A percentile compares a stretch with the other conserved stretches of the same genome.
Evolutionary conservation across 2,329 filamentous ascomycete genomes (phyloP).

Genomic region (Alternaria tenuissima): DNA sequence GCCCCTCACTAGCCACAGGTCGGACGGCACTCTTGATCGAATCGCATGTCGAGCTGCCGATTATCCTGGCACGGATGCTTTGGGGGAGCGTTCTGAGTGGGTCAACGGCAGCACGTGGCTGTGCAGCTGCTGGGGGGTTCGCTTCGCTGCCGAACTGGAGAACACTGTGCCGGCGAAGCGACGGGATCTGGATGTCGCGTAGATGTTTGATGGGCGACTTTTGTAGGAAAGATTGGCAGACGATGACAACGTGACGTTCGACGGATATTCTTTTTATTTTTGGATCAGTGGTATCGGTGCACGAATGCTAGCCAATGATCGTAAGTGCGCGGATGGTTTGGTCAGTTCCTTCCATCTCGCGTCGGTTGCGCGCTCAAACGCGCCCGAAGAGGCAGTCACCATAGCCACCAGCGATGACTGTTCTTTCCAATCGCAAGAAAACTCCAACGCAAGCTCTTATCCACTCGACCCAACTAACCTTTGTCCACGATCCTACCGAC

Average conservation of each 20-base stretch:
- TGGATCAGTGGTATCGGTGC: conserved; percentile 8
- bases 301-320: background rate
- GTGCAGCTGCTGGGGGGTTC: conserved; percentile 8
- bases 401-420: background rate
- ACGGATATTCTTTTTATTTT: conserved; percentile 11
- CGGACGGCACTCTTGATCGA: conserved; percentile 26
- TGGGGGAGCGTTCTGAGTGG: conserved; percentile 13
- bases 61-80: conserved; percentile 7
- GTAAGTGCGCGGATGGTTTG: background rate
- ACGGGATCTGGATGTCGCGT: conserved; percentile 16
- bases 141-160: conserved; percentile 23
- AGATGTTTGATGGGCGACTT: conserved; percentile 6
- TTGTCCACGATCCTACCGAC: background rate
- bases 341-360: background rate
- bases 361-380: background rate
- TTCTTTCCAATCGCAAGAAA: background rate
- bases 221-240: conserved; percentile 3
- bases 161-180: conserved; percentile 17
- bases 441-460: background rate
- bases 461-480: background rate
- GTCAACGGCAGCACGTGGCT: conserved; percentile 16
- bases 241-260: conserved; percentile 8
- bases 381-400: background rate
- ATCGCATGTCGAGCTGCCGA: conserved; percentile 21
- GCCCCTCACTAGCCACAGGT: conserved; percentile 44